Conservation (phyloP, 176 grass and related monocot genomes). For the Carex kokanica region DNA sequence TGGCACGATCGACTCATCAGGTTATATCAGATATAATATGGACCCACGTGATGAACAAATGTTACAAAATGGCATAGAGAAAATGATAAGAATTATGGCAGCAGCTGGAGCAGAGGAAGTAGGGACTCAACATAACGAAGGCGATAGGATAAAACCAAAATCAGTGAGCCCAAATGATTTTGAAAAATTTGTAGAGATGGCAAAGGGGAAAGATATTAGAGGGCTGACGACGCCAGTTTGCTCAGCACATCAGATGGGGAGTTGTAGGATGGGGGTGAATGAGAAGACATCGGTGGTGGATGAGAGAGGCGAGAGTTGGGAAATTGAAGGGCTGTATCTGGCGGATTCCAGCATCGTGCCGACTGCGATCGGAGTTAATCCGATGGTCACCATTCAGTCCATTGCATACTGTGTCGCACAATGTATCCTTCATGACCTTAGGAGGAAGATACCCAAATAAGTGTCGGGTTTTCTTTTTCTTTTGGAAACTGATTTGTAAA, state of each 20-base stretch:
- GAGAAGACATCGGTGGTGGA: slow-evolving; percentile 46
- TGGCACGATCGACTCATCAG: slow-evolving; percentile 50
- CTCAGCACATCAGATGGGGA: slow-evolving; percentile 94
- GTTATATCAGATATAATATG: slow-evolving; percentile 47
- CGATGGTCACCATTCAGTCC: slow-evolving; percentile 87
- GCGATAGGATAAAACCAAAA: slow-evolving; percentile 46
- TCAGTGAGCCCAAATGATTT: slow-evolving; percentile 36
- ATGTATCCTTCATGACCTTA: slow-evolving; percentile 32
- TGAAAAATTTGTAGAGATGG: slow-evolving; percentile 61
- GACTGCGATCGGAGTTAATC: slow-evolving; percentile 77
- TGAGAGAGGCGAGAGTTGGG: slow-evolving; percentile 66
- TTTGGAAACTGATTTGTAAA: not conserved
- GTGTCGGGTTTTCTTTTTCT: not conserved
- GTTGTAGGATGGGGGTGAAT: slow-evolving; percentile 66
- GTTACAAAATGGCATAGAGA: slow-evolving; percentile 44
- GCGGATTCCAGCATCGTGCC: slow-evolving; percentile 74
- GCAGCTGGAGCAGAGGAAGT: slow-evolving; percentile 72
- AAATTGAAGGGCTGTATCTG: slow-evolving; percentile 65
- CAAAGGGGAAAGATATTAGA: not conserved
- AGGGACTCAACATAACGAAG: slow-evolving; percentile 74
- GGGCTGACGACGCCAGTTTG: slow-evolving; percentile 34
- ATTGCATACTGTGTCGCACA: slow-evolving; percentile 62
- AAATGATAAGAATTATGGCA: slow-evolving; percentile 54
- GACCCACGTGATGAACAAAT: slow-evolving; percentile 41
- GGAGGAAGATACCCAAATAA: slow-evolving; percentile 15